phyloP scores from a whole-genome alignment of 106 monocot genomes.

The Amphibolis antarctica region DNA sequence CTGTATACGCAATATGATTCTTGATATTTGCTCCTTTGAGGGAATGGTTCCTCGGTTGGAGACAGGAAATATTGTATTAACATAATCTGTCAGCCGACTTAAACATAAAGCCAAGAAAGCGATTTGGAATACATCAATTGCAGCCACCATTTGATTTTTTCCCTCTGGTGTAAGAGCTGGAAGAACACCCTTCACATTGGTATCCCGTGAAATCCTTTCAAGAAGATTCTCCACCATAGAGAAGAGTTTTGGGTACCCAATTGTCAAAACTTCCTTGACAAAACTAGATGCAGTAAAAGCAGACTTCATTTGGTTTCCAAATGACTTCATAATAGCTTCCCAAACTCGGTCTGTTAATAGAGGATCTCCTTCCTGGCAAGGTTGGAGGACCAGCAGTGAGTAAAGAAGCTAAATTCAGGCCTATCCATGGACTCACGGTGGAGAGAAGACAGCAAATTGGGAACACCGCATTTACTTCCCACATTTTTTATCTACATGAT shows the following conservation, averaged over 20 bases:
- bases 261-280: constrained; percentile 83
- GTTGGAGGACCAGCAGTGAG: not conserved
- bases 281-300: constrained; percentile 82
- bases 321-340: constrained; percentile 80
- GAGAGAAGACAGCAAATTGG: not conserved
- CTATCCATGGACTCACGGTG: not conserved
- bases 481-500: not conserved
- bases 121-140: constrained; percentile 60
- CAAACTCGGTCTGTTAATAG: constrained; percentile 82
- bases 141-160: constrained; percentile 62
- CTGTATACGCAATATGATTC: constrained; percentile 62
- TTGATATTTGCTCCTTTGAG: constrained; percentile 92
- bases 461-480: no score
- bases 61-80: constrained; percentile 70
- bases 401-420: not conserved
- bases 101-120: constrained; percentile 60
- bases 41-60: constrained; percentile 68
- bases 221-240: constrained; percentile 87
- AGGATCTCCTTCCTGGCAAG: constrained; percentile 69
- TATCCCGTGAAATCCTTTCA: constrained; percentile 73
- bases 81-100: constrained; percentile 57
- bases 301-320: constrained; percentile 84
- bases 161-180: constrained; percentile 70
- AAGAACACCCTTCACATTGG: constrained; percentile 70
- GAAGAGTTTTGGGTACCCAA: constrained; percentile 85